Base-by-base conservation (phyloP, 768 basidiomycete species). In the Thelephora aurantiotincta region DNA sequence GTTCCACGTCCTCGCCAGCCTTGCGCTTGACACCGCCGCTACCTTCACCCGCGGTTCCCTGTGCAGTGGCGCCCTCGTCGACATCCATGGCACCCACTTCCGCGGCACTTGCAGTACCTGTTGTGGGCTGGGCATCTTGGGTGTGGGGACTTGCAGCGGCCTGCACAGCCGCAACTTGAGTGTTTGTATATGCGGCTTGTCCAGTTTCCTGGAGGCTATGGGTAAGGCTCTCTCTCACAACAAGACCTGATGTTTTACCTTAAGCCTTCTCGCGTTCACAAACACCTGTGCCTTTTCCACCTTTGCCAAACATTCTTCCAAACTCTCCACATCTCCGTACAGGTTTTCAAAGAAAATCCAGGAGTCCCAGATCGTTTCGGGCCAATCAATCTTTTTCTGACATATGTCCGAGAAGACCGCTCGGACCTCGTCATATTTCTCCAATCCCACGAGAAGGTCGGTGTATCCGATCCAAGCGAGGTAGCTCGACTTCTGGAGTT, bases 301-400 rank as follows among this genome's bases (percentile, higher is more conserved):
- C 51, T 77, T 77, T 47, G 75, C 74, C 41, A 82, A 58, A 36
- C 75, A 75, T 9, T 66, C 64, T 35, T 87, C 78, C 23, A 88
- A 67, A 34, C 79, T 75, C 23, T 74, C 68, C 12, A 88, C 68
- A 19, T 76, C 72, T 0, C 94, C 94, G 55, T 91, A 72, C 3
- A 84, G 65, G 53, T 88, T 77, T 60, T 97, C 94, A 56, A 97
- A 96, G n/a, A 72, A 65, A 14, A 81, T 57, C 86, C 89, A 94
- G 1, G 86, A 82, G 48, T 92, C 88, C 80, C 88, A 94, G 6
- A 98, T 67, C 9, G 82, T 84, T 62, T 99, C 94, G 0, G 96
- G 92, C 83, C 92, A 98, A 62, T 99, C 94, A 35, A 98, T 55
- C 44, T 81, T 76, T 59, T 83, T 84, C 38, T 69, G 67, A 23